Evolutionary conservation across 2,329 filamentous ascomycete species (phyloP).

Genomic region (Epicoccum sorghinum): DNA sequence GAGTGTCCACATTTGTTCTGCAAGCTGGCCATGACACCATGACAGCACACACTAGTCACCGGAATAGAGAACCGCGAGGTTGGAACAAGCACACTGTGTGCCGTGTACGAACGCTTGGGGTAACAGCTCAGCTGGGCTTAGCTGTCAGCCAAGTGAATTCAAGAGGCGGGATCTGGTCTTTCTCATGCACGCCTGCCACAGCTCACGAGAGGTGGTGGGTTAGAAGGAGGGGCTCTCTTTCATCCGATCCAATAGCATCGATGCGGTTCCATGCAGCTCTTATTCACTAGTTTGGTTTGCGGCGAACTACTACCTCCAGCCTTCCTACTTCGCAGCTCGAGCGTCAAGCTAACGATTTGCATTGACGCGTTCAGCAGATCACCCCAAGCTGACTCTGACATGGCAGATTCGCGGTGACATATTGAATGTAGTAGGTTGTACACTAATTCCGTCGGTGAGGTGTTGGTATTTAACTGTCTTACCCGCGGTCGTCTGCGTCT

Average conservation of each 20-base stretch:
- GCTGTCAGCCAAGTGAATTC: constrained; percentile 24
- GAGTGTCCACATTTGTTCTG: neutral
- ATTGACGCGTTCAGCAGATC: constrained; percentile 41
- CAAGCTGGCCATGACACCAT: constrained; percentile 1
- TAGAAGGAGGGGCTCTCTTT: constrained; percentile 32
- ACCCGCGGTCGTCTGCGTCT: constrained; percentile 24
- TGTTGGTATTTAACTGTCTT: constrained; percentile 40
- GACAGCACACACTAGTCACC: neutral
- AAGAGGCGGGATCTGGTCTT: constrained; percentile 26
- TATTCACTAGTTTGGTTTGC: constrained; percentile 9
- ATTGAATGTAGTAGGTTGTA: constrained; percentile 29
- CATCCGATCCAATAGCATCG: constrained; percentile 27
- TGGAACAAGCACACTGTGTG: constrained; percentile 7
- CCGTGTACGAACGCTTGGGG: constrained; percentile 7
- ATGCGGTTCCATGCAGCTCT: constrained; percentile 16
- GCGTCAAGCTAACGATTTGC: constrained; percentile 29
- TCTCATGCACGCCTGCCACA: constrained; percentile 11
- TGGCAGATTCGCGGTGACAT: constrained; percentile 29
- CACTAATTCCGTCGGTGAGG: constrained; percentile 19
- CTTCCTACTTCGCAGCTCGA: constrained; percentile 28
- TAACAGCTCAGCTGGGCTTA: constrained; percentile 6
- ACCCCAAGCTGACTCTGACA: constrained; percentile 22
- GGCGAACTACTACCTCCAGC: constrained; percentile 26
- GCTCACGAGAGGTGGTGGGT: constrained; percentile 22
- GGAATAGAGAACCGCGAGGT: constrained; percentile 2